These are phyloP conservation scores for Mrakia gelida DNA, from an alignment of 768 basidiomycete genomes.

Conservation along the genomic window DNA sequence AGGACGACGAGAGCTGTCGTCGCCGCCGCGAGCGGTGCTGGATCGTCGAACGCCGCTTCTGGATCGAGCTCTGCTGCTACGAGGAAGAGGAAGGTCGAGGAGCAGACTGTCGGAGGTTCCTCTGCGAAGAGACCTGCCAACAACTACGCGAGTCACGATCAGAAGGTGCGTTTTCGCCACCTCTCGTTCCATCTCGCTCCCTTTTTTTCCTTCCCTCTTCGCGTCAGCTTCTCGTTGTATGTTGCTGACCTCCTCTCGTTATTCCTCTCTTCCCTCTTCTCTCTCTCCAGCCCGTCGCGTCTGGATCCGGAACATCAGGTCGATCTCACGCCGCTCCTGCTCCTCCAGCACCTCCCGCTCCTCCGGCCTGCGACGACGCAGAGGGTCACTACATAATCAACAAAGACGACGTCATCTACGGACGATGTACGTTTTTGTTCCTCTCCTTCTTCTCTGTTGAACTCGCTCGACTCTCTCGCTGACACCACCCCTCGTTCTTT, in stretches of 20 bases:
- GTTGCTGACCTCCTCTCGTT: neutral
- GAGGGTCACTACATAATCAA: constrained; percentile 98
- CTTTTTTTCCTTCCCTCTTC: neutral
- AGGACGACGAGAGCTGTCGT: constrained; percentile 19
- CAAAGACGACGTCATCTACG: constrained; percentile 79
- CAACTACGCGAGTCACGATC: neutral
- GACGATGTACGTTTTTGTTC: constrained; percentile 59
- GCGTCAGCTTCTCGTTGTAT: neutral
- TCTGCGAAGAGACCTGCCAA: constrained; percentile 2
- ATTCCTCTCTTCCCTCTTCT: neutral
- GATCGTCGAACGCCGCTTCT: neutral
- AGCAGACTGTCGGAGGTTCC: constrained; percentile 4
- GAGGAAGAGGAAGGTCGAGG: constrained; percentile 13
- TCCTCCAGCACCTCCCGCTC: constrained; percentile 32
- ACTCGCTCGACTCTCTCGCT: constrained; percentile 92
- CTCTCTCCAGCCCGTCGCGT: neutral
- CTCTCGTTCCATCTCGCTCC: neutral
- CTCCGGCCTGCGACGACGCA: constrained; percentile 85
- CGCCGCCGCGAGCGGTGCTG: neutral
- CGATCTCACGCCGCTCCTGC: neutral
- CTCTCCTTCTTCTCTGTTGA: constrained; percentile 27
- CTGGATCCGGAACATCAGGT: neutral
- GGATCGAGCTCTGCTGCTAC: neutral
- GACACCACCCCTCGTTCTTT: constrained; percentile 47
- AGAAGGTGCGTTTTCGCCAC: neutral